Conservation (phyloP, 345 rosid species). For the Boechera stricta region DNA sequence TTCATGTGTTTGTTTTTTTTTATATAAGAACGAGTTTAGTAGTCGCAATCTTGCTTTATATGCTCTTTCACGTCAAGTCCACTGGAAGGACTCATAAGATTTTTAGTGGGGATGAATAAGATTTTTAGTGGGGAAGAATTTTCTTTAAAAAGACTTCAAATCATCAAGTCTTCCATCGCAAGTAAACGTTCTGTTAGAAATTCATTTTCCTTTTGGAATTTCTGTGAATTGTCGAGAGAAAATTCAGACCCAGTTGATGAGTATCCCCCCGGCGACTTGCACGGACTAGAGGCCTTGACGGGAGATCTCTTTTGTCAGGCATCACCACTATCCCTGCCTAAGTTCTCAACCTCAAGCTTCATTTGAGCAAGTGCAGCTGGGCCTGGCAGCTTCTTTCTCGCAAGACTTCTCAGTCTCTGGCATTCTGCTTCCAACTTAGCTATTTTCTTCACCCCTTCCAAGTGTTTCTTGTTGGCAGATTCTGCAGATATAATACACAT, state of each 20-base stretch:
- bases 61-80: no score
- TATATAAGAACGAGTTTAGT: not conserved
- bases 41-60: no score
- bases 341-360: no score
- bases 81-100: no score
- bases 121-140: no score
- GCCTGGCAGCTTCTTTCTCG: conserved; percentile 93
- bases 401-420: conserved; percentile 91
- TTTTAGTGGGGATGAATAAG: no score
- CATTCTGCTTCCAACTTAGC: conserved; percentile 91
- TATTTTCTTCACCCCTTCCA: conserved; percentile 81
- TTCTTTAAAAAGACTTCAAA: no score
- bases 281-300: conserved; percentile 60
- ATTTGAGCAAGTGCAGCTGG: conserved; percentile 98
- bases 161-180: conserved; percentile 67
- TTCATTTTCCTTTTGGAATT: conserved; percentile 77
- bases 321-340: conserved; percentile 74
- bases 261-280: conserved; percentile 53
- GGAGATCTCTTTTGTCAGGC: conserved; percentile 73
- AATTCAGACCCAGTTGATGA: conserved; percentile 57
- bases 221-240: conserved; percentile 66
- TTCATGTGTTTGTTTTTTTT: not conserved
- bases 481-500: conserved; percentile 95
- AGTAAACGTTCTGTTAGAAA: conserved; percentile 79
- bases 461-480: conserved; percentile 82